Conservation (phyloP, 116 monocot species). For the Dioscorea cayenensis region DNA sequence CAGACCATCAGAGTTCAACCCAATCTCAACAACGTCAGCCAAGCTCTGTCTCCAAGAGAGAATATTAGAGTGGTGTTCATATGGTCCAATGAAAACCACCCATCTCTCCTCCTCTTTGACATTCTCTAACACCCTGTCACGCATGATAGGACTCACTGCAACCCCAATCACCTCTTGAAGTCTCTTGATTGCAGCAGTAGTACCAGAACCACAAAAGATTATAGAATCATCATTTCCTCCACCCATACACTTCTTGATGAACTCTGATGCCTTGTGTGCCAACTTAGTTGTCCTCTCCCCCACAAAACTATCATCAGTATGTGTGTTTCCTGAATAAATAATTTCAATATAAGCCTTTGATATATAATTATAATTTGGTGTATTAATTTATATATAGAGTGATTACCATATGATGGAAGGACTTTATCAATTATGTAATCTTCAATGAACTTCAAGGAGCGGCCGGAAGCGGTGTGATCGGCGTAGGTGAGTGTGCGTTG, state of each 20-base stretch:
- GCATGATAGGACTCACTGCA: conserved; percentile 25
- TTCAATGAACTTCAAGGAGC: conserved; percentile 33
- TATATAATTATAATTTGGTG: no score
- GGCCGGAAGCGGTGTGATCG: conserved; percentile 41
- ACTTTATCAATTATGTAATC: conserved; percentile 24
- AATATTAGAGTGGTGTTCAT: conserved; percentile 61
- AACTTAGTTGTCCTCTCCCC: conserved; percentile 24
- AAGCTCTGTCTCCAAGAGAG: conserved; percentile 49
- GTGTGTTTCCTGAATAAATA: conserved; percentile 28
- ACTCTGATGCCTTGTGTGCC: conserved; percentile 14
- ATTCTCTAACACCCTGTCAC: conserved; percentile 10
- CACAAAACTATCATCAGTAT: conserved; percentile 41
- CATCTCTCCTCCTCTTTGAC: conserved; percentile 35
- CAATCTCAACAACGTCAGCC: conserved; percentile 54
- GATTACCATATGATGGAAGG: conserved; percentile 39
- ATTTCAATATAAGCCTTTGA: not conserved
- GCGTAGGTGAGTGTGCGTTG: conserved; percentile 30
- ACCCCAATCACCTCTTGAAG: conserved; percentile 56
- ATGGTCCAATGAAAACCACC: conserved; percentile 49
- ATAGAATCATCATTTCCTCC: conserved; percentile 26
- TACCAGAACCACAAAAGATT: conserved; percentile 39
- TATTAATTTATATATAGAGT: no score
- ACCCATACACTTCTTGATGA: conserved; percentile 38
- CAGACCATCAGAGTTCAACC: conserved; percentile 24
- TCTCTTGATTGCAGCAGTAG: conserved; percentile 41